Conservation (phyloP, 768 basidiomycete genomes). For the Melanogaster broomeanus region DNA sequence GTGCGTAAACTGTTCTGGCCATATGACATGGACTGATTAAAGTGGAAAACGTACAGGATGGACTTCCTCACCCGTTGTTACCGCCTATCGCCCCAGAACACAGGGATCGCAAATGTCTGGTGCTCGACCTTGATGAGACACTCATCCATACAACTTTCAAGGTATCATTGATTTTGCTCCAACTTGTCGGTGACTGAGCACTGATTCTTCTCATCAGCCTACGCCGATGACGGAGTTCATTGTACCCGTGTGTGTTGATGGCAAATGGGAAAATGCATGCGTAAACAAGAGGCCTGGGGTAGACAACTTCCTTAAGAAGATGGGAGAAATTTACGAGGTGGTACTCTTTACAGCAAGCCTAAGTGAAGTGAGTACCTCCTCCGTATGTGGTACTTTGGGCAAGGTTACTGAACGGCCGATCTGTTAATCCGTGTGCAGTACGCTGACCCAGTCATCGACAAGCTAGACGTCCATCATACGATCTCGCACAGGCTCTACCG, state of each 20-base stretch:
- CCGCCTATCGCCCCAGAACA: conserved; percentile 75
- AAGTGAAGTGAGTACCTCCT: conserved; percentile 68
- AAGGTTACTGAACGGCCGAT: conserved; percentile 8
- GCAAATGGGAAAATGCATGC: conserved; percentile 93
- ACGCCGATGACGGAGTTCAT: conserved; percentile 90
- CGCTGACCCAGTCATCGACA: conserved; percentile 93
- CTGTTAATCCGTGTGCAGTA: conserved; percentile 53
- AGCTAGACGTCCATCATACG: conserved; percentile 83
- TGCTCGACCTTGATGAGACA: conserved; percentile 92
- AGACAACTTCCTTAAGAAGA: conserved; percentile 88
- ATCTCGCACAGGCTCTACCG: conserved; percentile 90
- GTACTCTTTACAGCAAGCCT: conserved; percentile 95
- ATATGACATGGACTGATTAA: not conserved
- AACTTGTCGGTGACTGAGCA: not conserved
- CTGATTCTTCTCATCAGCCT: conserved; percentile 51
- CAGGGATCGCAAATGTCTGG: conserved; percentile 83
- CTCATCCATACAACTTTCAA: conserved; percentile 94
- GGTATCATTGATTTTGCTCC: conserved; percentile 40
- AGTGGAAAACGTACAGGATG: conserved; percentile 53
- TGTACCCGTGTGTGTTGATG: conserved; percentile 95
- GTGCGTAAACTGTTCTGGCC: too few species aligned
- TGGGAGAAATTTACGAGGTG: conserved; percentile 95
- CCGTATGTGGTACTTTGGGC: not conserved
- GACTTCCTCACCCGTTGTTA: conserved; percentile 74
- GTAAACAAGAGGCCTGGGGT: conserved; percentile 96